phyloP scores from a whole-genome alignment of 78 protist species.

The Ministeria vibrans region DNA sequence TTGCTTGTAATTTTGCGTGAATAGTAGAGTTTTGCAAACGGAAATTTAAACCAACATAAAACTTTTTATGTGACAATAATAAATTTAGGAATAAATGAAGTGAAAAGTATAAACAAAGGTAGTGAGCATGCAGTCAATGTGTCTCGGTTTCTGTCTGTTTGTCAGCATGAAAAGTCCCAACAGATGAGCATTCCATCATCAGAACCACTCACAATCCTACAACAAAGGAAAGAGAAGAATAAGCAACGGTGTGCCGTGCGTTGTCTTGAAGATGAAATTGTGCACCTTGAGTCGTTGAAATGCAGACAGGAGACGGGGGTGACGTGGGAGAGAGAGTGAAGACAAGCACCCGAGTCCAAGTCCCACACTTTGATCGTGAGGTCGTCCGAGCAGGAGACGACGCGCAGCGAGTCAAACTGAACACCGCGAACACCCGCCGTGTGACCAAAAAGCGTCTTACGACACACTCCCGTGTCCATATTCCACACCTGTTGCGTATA shows the following conservation, averaged over 20 bases:
- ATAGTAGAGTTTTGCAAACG: too few relatives aligned
- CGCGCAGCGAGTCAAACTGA: slow-evolving; percentile 33
- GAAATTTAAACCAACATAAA: too few relatives aligned
- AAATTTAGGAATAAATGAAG: too few relatives aligned
- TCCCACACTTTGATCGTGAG: slow-evolving; percentile 19
- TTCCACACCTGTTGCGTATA: too few relatives aligned
- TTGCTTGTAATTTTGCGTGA: too few relatives aligned
- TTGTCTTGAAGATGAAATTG: too few relatives aligned
- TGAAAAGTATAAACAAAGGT: too few relatives aligned
- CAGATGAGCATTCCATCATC: slow-evolving; percentile 14
- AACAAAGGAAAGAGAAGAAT: too few relatives aligned
- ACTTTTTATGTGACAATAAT: too few relatives aligned
- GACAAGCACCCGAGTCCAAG: background rate
- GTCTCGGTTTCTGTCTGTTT: too few relatives aligned
- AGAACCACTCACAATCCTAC: slow-evolving; percentile 13
- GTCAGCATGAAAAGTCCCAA: slow-evolving; percentile 15
- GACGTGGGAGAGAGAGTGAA: slow-evolving; percentile 11
- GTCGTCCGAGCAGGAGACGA: slow-evolving; percentile 24
- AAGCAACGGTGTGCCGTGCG: too few relatives aligned
- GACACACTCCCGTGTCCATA: slow-evolving; percentile 19
- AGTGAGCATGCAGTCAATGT: too few relatives aligned
- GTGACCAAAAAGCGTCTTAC: slow-evolving; percentile 14
- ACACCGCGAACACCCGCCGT: slow-evolving; percentile 18
- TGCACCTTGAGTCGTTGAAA: slow-evolving; percentile 19
- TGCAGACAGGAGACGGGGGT: slow-evolving; percentile 13